Conservation (phyloP, 2,329 filamentous ascomycete species). For the Alternaria panax region DNA sequence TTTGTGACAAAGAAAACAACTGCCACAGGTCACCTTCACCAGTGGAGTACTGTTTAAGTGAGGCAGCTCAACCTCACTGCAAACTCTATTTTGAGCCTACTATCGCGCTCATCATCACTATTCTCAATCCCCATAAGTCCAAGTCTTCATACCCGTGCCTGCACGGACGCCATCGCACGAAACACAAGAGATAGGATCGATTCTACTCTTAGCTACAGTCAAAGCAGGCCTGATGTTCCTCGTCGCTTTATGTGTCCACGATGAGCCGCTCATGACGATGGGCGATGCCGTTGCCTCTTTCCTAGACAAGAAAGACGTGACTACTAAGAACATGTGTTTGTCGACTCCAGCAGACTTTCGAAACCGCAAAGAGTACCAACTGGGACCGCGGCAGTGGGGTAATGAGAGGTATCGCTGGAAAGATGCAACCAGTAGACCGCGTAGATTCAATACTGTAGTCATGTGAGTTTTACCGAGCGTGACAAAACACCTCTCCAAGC, state of each 20-base stretch:
- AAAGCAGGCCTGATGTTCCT: conserved; percentile 32
- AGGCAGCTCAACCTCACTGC: conserved; percentile 23
- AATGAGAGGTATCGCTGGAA: not conserved
- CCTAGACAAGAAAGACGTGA: conserved; percentile 16
- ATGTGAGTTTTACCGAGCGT: too few relatives aligned
- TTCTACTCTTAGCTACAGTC: not conserved
- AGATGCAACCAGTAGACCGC: too few relatives aligned
- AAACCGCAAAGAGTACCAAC: too few relatives aligned
- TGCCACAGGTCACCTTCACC: not conserved
- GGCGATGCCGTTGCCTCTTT: conserved; percentile 36
- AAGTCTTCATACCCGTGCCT: too few relatives aligned
- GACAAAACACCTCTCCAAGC: too few relatives aligned
- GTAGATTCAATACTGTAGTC: too few relatives aligned
- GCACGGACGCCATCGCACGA: too few relatives aligned
- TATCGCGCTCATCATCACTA: conserved; percentile 24
- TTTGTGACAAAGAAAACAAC: too few relatives aligned
- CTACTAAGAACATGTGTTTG: conserved; percentile 25
- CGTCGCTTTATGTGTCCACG: conserved; percentile 16
- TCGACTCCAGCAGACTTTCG: conserved; percentile 11
- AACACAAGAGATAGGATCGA: too few relatives aligned
- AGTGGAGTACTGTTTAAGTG: conserved; percentile 31
- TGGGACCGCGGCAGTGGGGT: too few relatives aligned
- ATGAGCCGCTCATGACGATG: conserved; percentile 31
- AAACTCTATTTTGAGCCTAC: conserved; percentile 24
- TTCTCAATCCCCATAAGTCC: not conserved